Evolutionary conservation across 176 grass and related monocot genomes (phyloP).

Genomic region (Pontederia paniculata): DNA sequence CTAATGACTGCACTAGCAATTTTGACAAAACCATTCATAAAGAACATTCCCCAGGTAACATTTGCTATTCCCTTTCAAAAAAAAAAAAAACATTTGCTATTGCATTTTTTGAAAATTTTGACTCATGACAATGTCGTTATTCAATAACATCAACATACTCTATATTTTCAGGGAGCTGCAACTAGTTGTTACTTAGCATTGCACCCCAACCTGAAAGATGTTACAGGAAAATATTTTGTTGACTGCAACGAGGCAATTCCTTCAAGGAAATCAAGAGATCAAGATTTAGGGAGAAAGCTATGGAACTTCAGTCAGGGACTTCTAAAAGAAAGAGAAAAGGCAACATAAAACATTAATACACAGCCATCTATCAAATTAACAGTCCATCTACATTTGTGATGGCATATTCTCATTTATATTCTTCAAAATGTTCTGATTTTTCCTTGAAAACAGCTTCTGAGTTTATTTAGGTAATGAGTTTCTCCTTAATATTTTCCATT

Average conservation of each 20-base stretch:
- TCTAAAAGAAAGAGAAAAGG: not conserved
- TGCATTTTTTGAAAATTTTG: too few species aligned
- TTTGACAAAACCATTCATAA: conserved; percentile 41
- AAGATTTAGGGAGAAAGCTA: conserved; percentile 40
- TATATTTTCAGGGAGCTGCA: conserved; percentile 54
- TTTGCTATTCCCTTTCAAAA: too few species aligned
- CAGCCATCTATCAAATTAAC: too few species aligned
- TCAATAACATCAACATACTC: not conserved
- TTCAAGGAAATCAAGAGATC: conserved; percentile 40
- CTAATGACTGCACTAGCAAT: conserved; percentile 8
- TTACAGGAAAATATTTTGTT: conserved; percentile 55
- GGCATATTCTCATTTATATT: too few species aligned
- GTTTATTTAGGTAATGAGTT: too few species aligned
- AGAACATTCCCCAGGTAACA: conserved; percentile 41
- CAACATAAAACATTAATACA: not conserved
- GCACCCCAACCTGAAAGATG: conserved; percentile 50
- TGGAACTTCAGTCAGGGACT: conserved; percentile 35
- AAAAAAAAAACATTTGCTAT: too few species aligned
- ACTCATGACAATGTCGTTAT: too few species aligned
- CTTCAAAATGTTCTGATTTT: too few species aligned
- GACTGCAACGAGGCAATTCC: conserved; percentile 51
- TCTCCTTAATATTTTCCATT: too few species aligned
- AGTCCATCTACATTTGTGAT: too few species aligned
- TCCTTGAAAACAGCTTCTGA: too few species aligned
- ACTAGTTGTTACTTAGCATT: conserved; percentile 83